Conservation (phyloP, 805 yeast species). For the Wilhelminamyces savonicus region DNA sequence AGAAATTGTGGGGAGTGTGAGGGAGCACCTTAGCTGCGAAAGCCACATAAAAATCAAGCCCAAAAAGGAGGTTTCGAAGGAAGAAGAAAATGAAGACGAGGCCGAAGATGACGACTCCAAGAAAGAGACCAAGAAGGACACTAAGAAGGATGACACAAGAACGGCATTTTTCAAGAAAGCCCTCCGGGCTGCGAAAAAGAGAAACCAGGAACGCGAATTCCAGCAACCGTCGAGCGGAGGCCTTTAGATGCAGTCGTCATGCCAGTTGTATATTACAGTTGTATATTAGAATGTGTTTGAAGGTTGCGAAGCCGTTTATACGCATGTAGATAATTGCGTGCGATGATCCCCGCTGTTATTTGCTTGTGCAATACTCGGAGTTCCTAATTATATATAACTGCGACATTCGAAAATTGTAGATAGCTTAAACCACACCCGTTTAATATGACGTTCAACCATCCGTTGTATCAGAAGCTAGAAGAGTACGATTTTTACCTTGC, state of each 20-base stretch:
- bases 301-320: too few relatives aligned
- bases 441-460: slow-evolving; percentile 1
- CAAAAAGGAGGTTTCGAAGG: slow-evolving; percentile 5
- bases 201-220: not conserved
- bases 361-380: too few relatives aligned
- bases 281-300: too few relatives aligned
- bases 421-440: too few relatives aligned
- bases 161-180: slow-evolving; percentile 18
- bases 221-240: too few relatives aligned
- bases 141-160: slow-evolving; percentile 4
- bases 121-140: slow-evolving; percentile 1
- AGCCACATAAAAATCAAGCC: slow-evolving; percentile 17
- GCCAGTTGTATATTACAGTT: too few relatives aligned
- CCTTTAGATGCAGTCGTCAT: too few relatives aligned
- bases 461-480: slow-evolving; percentile 15
- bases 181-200: slow-evolving; percentile 2
- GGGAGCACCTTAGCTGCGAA: slow-evolving; percentile 31
- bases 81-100: slow-evolving; percentile 8
- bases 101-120: slow-evolving; percentile 10
- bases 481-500: slow-evolving; percentile 53
- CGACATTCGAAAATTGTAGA: too few relatives aligned
- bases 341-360: too few relatives aligned
- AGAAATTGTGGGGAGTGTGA: slow-evolving; percentile 31
- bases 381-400: too few relatives aligned
- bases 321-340: too few relatives aligned